Percentiles rank a stretch among this genome's conserved stretches.
These are phyloP conservation scores for Volvox africanus DNA, from an alignment of 139 green algal species.

Conservation along the genomic window DNA sequence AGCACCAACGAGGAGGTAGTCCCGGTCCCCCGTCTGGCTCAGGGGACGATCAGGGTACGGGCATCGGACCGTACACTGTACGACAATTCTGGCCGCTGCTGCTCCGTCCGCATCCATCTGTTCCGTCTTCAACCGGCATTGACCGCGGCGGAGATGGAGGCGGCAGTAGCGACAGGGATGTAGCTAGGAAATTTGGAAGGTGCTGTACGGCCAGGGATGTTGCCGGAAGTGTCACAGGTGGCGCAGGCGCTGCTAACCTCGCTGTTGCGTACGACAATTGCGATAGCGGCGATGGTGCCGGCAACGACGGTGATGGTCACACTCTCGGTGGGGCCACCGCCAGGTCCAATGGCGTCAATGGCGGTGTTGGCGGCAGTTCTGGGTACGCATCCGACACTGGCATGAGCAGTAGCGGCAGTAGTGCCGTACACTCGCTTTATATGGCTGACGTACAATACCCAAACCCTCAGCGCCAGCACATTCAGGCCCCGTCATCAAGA, in stretches of 20 bases:
- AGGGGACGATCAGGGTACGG: background rate
- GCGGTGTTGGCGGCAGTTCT: background rate
- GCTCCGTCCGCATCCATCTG: no score
- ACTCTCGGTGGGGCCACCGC: background rate
- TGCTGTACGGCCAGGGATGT: background rate
- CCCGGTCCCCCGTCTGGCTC: background rate
- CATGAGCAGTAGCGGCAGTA: slow-evolving; percentile 29
- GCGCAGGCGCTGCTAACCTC: no score
- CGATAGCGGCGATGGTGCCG: slow-evolving; percentile 5
- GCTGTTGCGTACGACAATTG: background rate
- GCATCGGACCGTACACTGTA: background rate
- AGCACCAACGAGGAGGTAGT: no score
- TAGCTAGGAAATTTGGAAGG: background rate
- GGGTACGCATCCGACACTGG: background rate
- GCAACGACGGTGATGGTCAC: background rate
- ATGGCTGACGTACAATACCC: background rate
- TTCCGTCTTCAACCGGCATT: no score
- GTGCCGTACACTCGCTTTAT: background rate
- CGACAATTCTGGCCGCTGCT: background rate
- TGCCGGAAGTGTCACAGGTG: background rate
- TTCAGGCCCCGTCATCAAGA: background rate
- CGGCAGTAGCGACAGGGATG: no score
- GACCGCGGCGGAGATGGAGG: no score
- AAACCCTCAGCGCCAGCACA: background rate
- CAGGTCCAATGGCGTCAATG: background rate